Percentiles rank a stretch among this genome's conserved stretches.
These are phyloP conservation scores for Schizonepeta tenuifolia DNA, from an alignment of 257 asterid species.

Conservation along the genomic window DNA sequence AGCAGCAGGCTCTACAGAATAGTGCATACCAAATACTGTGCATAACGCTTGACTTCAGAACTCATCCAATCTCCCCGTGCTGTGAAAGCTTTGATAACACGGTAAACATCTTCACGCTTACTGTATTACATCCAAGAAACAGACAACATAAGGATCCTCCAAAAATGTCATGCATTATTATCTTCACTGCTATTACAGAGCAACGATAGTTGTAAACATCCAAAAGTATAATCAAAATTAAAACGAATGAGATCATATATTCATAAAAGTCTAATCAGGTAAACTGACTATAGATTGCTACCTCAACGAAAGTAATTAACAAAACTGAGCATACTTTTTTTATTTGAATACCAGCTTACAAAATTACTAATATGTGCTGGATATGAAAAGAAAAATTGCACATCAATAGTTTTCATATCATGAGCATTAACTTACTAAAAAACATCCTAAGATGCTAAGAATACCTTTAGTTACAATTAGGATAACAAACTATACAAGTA, in stretches of 20 bases:
- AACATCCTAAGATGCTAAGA: slow-evolving; percentile 4
- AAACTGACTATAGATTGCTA: not conserved
- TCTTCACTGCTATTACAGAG: slow-evolving; percentile 15
- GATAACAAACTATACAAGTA: not conserved
- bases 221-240: not conserved
- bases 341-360: not conserved
- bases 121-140: slow-evolving; percentile 52
- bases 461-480: not conserved
- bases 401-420: slow-evolving; percentile 1
- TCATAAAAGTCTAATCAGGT: slow-evolving; percentile 6
- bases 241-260: not conserved
- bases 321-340: slow-evolving; percentile 6
- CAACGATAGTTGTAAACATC: slow-evolving; percentile 11
- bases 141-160: slow-evolving; percentile 14
- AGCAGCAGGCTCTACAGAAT: slow-evolving; percentile 12
- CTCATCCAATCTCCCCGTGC: slow-evolving; percentile 64
- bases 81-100: slow-evolving; percentile 75
- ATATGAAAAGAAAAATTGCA: too few relatives aligned
- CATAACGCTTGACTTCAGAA: slow-evolving; percentile 70
- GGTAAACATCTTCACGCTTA: slow-evolving; percentile 89
- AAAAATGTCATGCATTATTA: not conserved
- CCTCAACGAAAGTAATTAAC: slow-evolving; percentile 17
- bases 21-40: slow-evolving; percentile 71
- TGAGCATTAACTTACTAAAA: slow-evolving; percentile 17
- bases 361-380: not conserved